These are phyloP conservation scores for Wickerhamomyces canadensis DNA, from an alignment of 805 yeast genomes.

Conservation along the genomic window DNA sequence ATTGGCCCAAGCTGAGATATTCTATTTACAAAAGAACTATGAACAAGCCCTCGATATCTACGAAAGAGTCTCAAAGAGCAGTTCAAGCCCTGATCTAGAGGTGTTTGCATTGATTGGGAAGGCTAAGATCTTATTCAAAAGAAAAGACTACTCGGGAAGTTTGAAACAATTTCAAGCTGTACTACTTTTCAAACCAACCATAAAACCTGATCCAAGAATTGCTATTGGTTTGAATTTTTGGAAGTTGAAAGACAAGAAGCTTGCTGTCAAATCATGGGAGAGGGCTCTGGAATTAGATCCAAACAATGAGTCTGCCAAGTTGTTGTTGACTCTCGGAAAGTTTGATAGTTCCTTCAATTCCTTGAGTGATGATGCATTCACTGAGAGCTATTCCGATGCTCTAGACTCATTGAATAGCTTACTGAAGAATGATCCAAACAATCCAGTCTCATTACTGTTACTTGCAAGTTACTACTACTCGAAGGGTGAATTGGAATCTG, in stretches of 20 bases:
- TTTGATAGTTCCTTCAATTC: conserved; percentile 62
- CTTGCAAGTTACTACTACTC: conserved; percentile 71
- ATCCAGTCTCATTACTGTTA: conserved; percentile 59
- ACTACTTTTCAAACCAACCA: conserved; percentile 65
- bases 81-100: conserved; percentile 50
- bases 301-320: conserved; percentile 50
- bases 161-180: conserved; percentile 81
- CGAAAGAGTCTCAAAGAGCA: conserved; percentile 48
- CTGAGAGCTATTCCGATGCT: conserved; percentile 51
- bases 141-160: conserved; percentile 67
- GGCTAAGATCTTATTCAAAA: conserved; percentile 73
- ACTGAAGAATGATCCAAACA: conserved; percentile 36
- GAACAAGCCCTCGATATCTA: conserved; percentile 69
- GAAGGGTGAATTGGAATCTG: conserved; percentile 51
- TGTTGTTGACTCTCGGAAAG: conserved; percentile 61
- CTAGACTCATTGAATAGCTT: conserved; percentile 37
- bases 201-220: conserved; percentile 87
- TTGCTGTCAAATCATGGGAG: conserved; percentile 81
- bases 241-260: conserved; percentile 70
- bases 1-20: conserved; percentile 65
- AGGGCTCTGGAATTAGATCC: conserved; percentile 68
- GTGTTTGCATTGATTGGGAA: conserved; percentile 75
- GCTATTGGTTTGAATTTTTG: conserved; percentile 95
- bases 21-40: conserved; percentile 50
- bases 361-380: conserved; percentile 52